Evolutionary conservation across 1,284 basidiomycete genomes (phyloP).

Genomic region (Somion occarium): DNA sequence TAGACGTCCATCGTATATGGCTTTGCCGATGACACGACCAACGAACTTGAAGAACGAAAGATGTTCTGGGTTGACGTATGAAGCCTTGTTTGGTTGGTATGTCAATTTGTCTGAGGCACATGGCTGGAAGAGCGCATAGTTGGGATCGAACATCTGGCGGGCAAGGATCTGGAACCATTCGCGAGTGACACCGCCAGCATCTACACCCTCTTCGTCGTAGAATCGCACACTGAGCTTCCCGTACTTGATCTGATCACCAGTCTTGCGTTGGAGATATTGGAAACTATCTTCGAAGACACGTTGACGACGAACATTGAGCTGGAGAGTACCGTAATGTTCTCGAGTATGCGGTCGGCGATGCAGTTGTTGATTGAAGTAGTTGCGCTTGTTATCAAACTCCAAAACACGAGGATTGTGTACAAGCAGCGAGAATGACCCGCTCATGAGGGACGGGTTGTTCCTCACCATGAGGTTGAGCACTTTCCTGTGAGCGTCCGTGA

Average conservation of each 20-base stretch:
- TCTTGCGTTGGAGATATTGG: constrained; percentile 85
- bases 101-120: constrained; percentile 89
- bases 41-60: constrained; percentile 99
- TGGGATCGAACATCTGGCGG: constrained; percentile 99
- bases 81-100: constrained; percentile 96
- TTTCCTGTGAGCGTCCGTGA: constrained; percentile 94
- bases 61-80: constrained; percentile 92
- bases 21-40: constrained; percentile 95
- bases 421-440: constrained; percentile 94
- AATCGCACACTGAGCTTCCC: constrained; percentile 97
- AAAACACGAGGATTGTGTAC: constrained; percentile 95
- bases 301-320: constrained; percentile 89
- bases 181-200: constrained; percentile 96
- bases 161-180: constrained; percentile 99
- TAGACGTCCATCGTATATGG: constrained; percentile 91
- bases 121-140: constrained; percentile 97
- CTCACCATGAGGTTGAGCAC: constrained; percentile 97
- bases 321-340: constrained; percentile 81
- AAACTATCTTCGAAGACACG: constrained; percentile 98
- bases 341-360: constrained; percentile 80
- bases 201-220: constrained; percentile 96
- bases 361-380: constrained; percentile 96
- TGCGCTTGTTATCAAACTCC: constrained; percentile 99
- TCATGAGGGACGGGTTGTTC: constrained; percentile 97
- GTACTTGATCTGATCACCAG: constrained; percentile 95